Evolutionary conservation across 805 yeast genomes (phyloP).

Genomic region (Jamesozyma lodderae): DNA sequence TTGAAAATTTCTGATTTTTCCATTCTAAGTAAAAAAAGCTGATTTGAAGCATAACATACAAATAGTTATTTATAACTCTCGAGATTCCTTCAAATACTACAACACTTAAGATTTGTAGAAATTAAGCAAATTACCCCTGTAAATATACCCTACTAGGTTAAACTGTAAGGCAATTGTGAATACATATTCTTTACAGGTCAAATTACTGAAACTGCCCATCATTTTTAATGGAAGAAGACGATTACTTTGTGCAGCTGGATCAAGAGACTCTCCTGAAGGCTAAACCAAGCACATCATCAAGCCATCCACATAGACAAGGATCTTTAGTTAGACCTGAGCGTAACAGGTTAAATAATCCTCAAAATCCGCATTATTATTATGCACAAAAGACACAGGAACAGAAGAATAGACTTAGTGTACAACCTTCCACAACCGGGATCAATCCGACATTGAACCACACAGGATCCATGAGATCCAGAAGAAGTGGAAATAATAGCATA

Average conservation of each 20-base stretch:
- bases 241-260: constrained; percentile 9
- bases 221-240: constrained; percentile 9
- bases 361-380: constrained; percentile 71
- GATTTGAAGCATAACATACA: too few relatives aligned
- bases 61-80: too few relatives aligned
- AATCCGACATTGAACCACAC: constrained; percentile 38
- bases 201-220: too few relatives aligned
- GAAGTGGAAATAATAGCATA: constrained; percentile 1
- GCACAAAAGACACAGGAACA: constrained; percentile 64
- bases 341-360: constrained; percentile 49
- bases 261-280: constrained; percentile 30
- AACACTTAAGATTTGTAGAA: too few relatives aligned
- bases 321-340: constrained; percentile 85
- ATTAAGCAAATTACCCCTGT: too few relatives aligned
- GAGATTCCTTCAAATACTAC: too few relatives aligned
- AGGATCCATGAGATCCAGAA: constrained; percentile 6
- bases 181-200: too few relatives aligned
- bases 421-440: constrained; percentile 64
- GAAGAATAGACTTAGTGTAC: constrained; percentile 50
- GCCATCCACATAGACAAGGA: constrained; percentile 28
- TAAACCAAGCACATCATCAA: constrained; percentile 10
- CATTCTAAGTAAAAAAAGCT: too few relatives aligned
- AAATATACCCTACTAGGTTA: too few relatives aligned
- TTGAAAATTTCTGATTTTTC: too few relatives aligned
- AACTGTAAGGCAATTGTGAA: too few relatives aligned